These are phyloP conservation scores for Zygoascus flipseniorum DNA, from an alignment of 805 yeast species.

Conservation along the genomic window DNA sequence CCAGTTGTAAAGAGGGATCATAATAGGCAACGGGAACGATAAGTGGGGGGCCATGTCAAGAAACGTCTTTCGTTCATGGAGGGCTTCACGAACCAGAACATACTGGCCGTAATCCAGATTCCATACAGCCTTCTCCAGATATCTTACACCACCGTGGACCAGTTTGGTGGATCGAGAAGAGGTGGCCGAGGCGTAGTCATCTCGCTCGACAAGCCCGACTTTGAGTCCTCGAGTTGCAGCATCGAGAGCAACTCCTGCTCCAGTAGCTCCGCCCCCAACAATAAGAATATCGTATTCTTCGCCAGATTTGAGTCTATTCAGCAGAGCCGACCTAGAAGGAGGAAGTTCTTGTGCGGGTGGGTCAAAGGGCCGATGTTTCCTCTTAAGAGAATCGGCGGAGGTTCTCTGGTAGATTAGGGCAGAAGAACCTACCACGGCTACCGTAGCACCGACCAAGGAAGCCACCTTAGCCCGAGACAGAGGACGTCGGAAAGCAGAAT, in stretches of 20 bases:
- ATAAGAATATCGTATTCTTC: conserved; percentile 69
- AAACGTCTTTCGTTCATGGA: conserved; percentile 79
- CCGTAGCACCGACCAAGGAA: not conserved
- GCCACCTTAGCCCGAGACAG: not conserved
- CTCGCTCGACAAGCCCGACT: conserved; percentile 77
- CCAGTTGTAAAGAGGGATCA: conserved; percentile 92
- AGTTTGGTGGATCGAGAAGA: conserved; percentile 90
- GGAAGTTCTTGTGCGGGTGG: conserved; percentile 16
- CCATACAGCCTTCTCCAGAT: conserved; percentile 89
- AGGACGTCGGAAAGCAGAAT: not conserved
- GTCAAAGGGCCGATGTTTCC: conserved; percentile 6
- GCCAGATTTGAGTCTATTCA: conserved; percentile 24
- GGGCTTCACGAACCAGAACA: conserved; percentile 81
- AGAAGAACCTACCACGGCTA: not conserved
- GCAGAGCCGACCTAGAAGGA: conserved; percentile 21
- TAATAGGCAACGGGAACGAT: conserved; percentile 75
- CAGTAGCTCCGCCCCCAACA: conserved; percentile 96
- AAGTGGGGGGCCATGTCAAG: conserved; percentile 89
- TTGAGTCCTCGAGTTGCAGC: conserved; percentile 86
- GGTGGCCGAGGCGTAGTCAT: conserved; percentile 88
- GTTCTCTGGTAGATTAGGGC: not conserved
- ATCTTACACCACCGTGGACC: conserved; percentile 97
- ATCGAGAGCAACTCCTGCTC: conserved; percentile 88
- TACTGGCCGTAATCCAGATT: conserved; percentile 84
- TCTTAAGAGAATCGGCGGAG: not conserved